Conservation (phyloP, 2,329 filamentous ascomycete genomes). For the Harringtonia lauricola region DNA sequence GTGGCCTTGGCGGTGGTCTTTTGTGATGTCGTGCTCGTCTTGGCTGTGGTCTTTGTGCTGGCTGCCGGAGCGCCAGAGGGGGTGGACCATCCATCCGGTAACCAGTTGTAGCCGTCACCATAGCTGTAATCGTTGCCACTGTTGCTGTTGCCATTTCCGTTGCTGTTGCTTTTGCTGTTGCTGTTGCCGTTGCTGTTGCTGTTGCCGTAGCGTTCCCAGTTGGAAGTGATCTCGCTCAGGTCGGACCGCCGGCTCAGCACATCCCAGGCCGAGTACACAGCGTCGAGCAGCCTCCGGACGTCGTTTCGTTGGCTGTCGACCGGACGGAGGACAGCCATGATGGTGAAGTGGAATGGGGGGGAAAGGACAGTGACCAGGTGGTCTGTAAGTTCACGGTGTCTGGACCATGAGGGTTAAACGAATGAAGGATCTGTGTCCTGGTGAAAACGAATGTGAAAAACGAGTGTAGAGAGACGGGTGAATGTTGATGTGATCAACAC, state of each 20-base stretch:
- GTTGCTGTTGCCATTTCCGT: not conserved
- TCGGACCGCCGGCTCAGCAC: constrained; percentile 5
- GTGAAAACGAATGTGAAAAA: not conserved
- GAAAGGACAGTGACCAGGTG: no score
- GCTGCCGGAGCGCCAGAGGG: no score
- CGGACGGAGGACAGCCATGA: constrained; percentile 8
- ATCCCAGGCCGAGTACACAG: constrained; percentile 5
- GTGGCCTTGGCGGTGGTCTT: not conserved
- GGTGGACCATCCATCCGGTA: not conserved
- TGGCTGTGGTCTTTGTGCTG: no score
- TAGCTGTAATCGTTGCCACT: no score
- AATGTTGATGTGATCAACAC: not conserved
- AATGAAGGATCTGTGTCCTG: no score
- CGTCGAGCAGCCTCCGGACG: constrained; percentile 3
- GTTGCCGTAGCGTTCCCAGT: not conserved
- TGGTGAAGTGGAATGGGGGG: no score
- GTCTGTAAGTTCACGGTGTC: no score
- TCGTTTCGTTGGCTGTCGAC: constrained; percentile 1
- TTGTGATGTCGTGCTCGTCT: not conserved
- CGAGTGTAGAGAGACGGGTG: not conserved
- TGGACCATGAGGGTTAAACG: no score
- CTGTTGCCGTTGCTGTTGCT: not conserved
- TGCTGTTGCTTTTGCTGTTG: not conserved
- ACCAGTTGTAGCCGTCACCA: no score
- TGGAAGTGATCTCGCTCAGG: not conserved